Evolutionary conservation across 2,329 filamentous ascomycete species (phyloP), one percentile per base, ranked within the genome.

Genomic region (Fusarium proliferatum): DNA sequence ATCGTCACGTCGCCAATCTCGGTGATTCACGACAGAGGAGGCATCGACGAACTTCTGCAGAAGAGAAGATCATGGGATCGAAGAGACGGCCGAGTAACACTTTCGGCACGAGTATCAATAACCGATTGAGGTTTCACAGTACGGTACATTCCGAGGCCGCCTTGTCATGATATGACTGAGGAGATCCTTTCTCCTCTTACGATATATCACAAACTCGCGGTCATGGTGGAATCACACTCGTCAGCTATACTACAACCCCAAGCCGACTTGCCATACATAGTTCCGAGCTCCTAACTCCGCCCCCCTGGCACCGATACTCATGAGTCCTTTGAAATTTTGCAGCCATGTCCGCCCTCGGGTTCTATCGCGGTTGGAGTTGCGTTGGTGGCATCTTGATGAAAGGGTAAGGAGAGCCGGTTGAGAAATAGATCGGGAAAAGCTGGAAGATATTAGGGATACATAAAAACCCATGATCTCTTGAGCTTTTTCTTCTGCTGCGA

Each of bases 261-360:
- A 63, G 66, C 60, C 66, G 51, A 45, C 19, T 34, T 57, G 36
- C 38, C 49, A 69, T 46, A 71, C 46, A 67, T 46, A 70, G 21
- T 13, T 41, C 60, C 59, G 55, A 42, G 43, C 34, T 58, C 59
- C 33, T 53, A 46, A 30, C 52, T 70, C 58, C 63, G 58, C 49
- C 62, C 64, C 34, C 39, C 64, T 67, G 46, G 34, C 46, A 48
- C 65, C 70, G 56, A 61, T 57, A 53, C 43, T 56, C 36, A 62
- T 26, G 42, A 41, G 33, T 72, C 23, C 28, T 46, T 64, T 17
- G 45, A 56, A 42, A 64, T 59, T 52, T 72, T 33, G 19, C 56
- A 68, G 71, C 67, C 71, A 68, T 72, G 71, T 74, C 71, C 71
- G 19, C 71, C 71, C 43, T 74, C 71, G 71, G 71, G 63, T 57